Evolutionary conservation across 805 yeast species (phyloP).

Genomic region (Zygosaccharomyces gambellarensis): DNA sequence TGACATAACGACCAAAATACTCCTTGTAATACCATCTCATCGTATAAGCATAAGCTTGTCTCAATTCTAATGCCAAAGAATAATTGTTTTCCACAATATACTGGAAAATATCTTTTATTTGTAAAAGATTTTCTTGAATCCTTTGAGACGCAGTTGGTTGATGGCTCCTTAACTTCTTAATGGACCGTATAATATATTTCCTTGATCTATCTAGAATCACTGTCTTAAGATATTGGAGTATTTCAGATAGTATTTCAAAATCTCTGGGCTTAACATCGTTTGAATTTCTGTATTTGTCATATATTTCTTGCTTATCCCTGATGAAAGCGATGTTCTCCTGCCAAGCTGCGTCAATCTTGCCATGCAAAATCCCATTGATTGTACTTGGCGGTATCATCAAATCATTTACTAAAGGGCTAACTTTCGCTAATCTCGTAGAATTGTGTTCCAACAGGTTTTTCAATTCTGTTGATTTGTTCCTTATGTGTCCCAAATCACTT

Average conservation of each 20-base stretch:
- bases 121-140: conserved; percentile 61
- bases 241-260: conserved; percentile 21
- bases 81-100: conserved; percentile 54
- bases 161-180: conserved; percentile 59
- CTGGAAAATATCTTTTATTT: conserved; percentile 54
- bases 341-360: conserved; percentile 59
- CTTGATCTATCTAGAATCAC: conserved; percentile 74
- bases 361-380: conserved; percentile 52
- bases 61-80: conserved; percentile 64
- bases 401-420: conserved; percentile 75
- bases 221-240: conserved; percentile 46
- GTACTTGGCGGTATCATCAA: conserved; percentile 70
- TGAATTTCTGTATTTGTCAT: conserved; percentile 36
- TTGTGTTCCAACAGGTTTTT: conserved; percentile 46
- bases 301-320: conserved; percentile 54
- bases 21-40: conserved; percentile 90
- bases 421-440: conserved; percentile 43
- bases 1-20: conserved; percentile 69
- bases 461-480: conserved; percentile 47
- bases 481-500: conserved; percentile 56
- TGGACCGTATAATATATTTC: conserved; percentile 57
- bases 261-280: conserved; percentile 23
- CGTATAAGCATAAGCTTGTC: conserved; percentile 77
- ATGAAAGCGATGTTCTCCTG: conserved; percentile 54
- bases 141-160: conserved; percentile 65